phyloP scores from a whole-genome alignment of 2,329 filamentous ascomycete genomes.

The Dactylellina drechsleri region DNA sequence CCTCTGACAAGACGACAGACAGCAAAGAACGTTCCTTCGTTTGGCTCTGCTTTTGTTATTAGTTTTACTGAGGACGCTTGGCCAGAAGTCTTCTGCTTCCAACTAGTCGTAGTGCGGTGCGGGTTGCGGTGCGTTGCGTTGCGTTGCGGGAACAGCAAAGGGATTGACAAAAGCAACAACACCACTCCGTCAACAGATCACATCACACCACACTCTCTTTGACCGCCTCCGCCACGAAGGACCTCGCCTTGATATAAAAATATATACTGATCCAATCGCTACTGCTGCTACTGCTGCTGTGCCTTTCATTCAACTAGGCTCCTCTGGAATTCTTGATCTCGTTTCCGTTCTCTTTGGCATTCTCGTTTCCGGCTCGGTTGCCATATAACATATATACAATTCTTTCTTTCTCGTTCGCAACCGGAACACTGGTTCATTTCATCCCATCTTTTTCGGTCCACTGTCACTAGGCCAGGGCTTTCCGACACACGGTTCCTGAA shows the following conservation, averaged over 20 bases:
- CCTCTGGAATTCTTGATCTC: background rate
- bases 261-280: background rate
- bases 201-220: background rate
- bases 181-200: background rate
- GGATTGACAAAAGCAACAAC: constrained; percentile 1
- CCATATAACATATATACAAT: background rate
- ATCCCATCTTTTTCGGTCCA: constrained; percentile 31
- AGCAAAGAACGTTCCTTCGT: background rate
- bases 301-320: background rate
- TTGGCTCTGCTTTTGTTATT: background rate
- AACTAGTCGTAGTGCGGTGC: background rate
- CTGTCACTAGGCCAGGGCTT: background rate
- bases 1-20: constrained; percentile 22
- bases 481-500: constrained; percentile 10
- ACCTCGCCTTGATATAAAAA: background rate
- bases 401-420: constrained; percentile 13
- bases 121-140: background rate
- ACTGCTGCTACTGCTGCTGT: background rate
- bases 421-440: constrained; percentile 28
- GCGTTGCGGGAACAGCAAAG: background rate
- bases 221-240: background rate
- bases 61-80: background rate
- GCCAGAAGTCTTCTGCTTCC: constrained; percentile 6
- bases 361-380: constrained; percentile 13
- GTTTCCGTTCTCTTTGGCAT: background rate